Base-by-base conservation (phyloP, 768 basidiomycete species). In the Leccinum disarticulatum region DNA sequence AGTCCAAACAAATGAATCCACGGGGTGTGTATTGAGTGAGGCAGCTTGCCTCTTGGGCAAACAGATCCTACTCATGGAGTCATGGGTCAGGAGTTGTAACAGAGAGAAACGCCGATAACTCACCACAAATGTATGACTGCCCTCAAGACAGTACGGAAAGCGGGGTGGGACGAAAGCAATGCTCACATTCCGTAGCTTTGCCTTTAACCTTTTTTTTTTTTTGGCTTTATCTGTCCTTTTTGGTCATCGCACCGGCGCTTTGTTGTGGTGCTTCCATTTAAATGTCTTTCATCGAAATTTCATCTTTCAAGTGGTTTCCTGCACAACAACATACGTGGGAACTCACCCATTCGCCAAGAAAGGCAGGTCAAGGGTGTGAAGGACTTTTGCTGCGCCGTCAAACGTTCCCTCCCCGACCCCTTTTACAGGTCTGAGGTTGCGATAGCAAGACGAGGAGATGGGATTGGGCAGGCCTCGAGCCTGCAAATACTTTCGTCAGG, bases 31-130 rank as follows among this genome's bases (percentile, higher is more conserved):
- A 48, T 57, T n/a, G 14, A 60, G 19, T n/a, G 15, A 14, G 17
- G 14, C 36, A 10, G 31, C n/a, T 82, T 80, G 87, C 88, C 58
- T 48, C 59, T 19, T 2, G 41, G 57, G 41, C 31, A 54, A 58
- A 54, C 41, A 36, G 31, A 3, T 28, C 11, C 60, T 55, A 15
- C 19, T 14, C 14, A 27, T 10, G 15, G 25, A 15, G 15, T 14
- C 14, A 27, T 10, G 15, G 25, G 15, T 53, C 19, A 41, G 36
- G 55, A 31, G 6, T 38, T 50, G 35, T 25, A 38, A 49, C n/a
- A 27, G 8, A 10, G 27, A 33, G 48, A 19, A 47, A 25, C 11
- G 36, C 7, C 9, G 36, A 28, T 14, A 9, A 14, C 51, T 58
- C 43, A 54, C 56, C 56, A 31, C 31, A 50, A 17, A 46, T 35